Percentiles rank a stretch among this genome's conserved stretches.
These are phyloP conservation scores for Apiotrichum porosum DNA, from an alignment of 1,284 basidiomycete genomes.

Conservation along the genomic window DNA sequence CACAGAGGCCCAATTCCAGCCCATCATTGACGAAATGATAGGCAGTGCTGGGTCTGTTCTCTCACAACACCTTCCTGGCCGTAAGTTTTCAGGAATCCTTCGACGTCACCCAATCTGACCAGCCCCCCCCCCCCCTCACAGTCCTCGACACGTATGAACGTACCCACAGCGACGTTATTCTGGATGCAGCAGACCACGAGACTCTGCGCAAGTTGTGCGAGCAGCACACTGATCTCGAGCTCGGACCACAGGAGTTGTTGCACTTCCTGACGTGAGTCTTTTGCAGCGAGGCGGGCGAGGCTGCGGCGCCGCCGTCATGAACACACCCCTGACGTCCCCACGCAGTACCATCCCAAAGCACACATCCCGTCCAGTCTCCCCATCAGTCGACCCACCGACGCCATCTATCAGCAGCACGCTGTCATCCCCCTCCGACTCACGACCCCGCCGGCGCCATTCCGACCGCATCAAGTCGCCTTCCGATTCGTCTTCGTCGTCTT, in stretches of 20 bases:
- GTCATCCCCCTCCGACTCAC: background rate
- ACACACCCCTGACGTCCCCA: background rate
- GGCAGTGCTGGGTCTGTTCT: too few species aligned
- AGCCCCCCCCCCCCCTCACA: too few species aligned
- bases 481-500: constrained; percentile 34
- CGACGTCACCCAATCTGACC: too few species aligned
- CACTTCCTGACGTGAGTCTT: constrained; percentile 4
- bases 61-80: too few species aligned
- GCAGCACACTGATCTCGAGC: constrained; percentile 21
- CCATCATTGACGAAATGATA: too few species aligned
- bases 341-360: too few species aligned
- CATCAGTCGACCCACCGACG: too few species aligned
- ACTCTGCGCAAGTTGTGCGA: constrained; percentile 20
- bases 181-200: constrained; percentile 27
- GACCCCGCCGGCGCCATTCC: constrained; percentile 25
- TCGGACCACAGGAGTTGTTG: constrained; percentile 2
- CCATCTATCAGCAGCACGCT: background rate
- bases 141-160: too few species aligned
- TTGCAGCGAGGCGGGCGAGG: background rate
- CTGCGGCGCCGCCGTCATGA: background rate
- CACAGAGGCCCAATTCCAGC: too few species aligned
- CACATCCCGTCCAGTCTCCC: too few species aligned
- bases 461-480: constrained; percentile 41
- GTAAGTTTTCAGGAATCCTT: too few species aligned
- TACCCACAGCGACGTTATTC: background rate